A percentile compares a stretch with the other conserved stretches of the same genome.
Conservation (phyloP, 2,329 filamentous ascomycete genomes). For the Teratosphaeriaceae sp. region DNA sequence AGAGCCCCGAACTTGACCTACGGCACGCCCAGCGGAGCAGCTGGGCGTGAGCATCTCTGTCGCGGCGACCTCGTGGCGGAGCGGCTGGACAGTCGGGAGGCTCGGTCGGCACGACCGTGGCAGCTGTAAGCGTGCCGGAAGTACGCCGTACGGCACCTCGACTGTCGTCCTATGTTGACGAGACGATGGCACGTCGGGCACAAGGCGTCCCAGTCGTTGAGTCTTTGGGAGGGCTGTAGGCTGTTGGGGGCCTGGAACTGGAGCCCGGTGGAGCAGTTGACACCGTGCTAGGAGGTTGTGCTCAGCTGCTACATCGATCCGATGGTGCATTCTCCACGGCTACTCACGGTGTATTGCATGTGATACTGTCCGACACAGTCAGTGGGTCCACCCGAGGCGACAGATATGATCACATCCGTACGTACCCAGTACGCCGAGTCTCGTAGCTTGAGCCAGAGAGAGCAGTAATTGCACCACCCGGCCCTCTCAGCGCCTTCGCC, state of each 20-base stretch:
- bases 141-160: conserved; percentile 91
- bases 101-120: conserved; percentile 12
- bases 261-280: conserved; percentile 72
- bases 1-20: not conserved
- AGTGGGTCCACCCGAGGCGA: too few relatives aligned
- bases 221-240: conserved; percentile 69
- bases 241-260: conserved; percentile 73
- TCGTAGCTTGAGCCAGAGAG: conserved; percentile 82
- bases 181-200: conserved; percentile 74
- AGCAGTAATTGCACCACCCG: conserved; percentile 86
- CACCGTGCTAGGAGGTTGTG: conserved; percentile 56
- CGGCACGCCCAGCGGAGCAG: not conserved
- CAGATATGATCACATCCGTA: too few relatives aligned
- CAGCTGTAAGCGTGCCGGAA: conserved; percentile 81
- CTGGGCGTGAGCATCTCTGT: conserved; percentile 1
- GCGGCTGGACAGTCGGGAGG: conserved; percentile 5
- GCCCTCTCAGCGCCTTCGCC: conserved; percentile 83
- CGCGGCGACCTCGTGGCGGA: conserved; percentile 12
- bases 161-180: conserved; percentile 75
- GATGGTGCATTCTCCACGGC: too few relatives aligned
- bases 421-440: conserved; percentile 74
- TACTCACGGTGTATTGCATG: conserved; percentile 48
- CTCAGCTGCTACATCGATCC: too few relatives aligned
- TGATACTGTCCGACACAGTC: conserved; percentile 10
- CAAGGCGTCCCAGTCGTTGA: conserved; percentile 74